Percentiles rank a stretch among this genome's conserved stretches.
These are phyloP conservation scores for Eucalyptus marginata DNA, from an alignment of 345 rosid genomes.

Conservation along the genomic window DNA sequence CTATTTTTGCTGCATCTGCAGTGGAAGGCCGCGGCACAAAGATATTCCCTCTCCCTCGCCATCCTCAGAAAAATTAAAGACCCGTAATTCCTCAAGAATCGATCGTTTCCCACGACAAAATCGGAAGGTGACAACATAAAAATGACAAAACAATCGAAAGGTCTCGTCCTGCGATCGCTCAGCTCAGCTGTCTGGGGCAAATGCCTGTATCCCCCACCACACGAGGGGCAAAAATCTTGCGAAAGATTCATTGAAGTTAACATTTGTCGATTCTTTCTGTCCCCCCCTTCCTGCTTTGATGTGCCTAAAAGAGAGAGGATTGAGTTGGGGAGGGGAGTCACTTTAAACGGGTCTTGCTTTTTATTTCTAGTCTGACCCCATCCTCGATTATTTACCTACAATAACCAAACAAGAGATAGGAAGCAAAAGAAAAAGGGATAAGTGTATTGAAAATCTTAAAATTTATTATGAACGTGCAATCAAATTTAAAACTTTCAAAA, in stretches of 20 bases:
- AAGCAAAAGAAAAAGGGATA: background rate
- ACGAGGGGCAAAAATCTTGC: background rate
- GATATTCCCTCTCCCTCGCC: background rate
- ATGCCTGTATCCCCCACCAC: background rate
- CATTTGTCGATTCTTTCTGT: background rate
- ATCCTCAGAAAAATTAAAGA: background rate
- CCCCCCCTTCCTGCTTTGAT: background rate
- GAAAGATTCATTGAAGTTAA: background rate
- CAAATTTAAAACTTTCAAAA: too few relatives aligned
- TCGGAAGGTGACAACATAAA: background rate
- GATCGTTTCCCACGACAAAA: background rate
- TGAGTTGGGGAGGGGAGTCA: background rate
- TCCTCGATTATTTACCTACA: background rate
- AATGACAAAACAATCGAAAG: background rate
- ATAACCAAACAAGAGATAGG: background rate
- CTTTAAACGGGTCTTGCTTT: background rate
- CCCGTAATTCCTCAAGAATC: background rate
- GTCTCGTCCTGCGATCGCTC: background rate
- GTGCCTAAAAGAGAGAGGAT: background rate
- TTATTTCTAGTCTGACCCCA: background rate
- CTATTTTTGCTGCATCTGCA: background rate
- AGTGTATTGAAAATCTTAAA: too few relatives aligned
- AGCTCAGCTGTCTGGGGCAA: background rate
- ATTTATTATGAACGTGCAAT: rapidly evolving
- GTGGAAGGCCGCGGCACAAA: background rate